Conservation (phyloP, 2,329 filamentous ascomycete species). For the Arthrobotrys musiformis region DNA sequence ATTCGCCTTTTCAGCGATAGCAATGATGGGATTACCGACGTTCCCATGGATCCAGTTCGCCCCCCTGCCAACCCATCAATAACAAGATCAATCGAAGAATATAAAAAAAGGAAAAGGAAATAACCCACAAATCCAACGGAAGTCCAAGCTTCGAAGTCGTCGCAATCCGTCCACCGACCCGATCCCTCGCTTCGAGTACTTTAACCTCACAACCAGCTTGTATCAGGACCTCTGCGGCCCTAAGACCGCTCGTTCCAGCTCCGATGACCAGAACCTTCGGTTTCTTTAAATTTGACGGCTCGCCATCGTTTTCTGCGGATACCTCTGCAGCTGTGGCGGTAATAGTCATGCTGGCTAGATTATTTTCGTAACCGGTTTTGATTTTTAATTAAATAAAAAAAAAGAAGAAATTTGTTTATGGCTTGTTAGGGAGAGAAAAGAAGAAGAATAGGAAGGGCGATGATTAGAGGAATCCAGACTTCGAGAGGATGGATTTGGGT, state of each 20-base stretch:
- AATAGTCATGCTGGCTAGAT: neutral
- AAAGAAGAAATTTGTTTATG: neutral
- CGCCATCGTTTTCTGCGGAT: neutral
- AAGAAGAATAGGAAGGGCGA: neutral
- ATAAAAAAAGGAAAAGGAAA: slow-evolving; percentile 17
- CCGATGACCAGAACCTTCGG: slow-evolving; percentile 75
- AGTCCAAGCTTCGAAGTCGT: slow-evolving; percentile 55
- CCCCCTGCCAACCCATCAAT: too few species aligned
- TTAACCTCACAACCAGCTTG: slow-evolving; percentile 75
- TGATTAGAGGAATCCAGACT: slow-evolving; percentile 53
- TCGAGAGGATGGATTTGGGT: slow-evolving; percentile 54
- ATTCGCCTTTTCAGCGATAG: slow-evolving; percentile 72
- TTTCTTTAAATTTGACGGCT: slow-evolving; percentile 57
- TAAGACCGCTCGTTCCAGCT: slow-evolving; percentile 76
- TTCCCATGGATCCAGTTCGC: slow-evolving; percentile 87
- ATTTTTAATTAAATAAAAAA: too few species aligned
- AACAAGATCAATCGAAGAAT: slow-evolving; percentile 53
- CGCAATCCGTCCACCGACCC: slow-evolving; percentile 71
- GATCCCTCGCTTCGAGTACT: slow-evolving; percentile 74
- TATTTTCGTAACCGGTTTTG: neutral
- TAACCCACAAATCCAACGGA: slow-evolving; percentile 46
- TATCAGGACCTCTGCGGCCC: slow-evolving; percentile 75
- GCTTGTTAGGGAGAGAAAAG: neutral
- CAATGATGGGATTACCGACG: slow-evolving; percentile 75
- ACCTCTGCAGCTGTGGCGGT: slow-evolving; percentile 31